Evolutionary conservation across 2,329 filamentous ascomycete genomes (phyloP).

Genomic region (Paraphoma chrysanthemicola): DNA sequence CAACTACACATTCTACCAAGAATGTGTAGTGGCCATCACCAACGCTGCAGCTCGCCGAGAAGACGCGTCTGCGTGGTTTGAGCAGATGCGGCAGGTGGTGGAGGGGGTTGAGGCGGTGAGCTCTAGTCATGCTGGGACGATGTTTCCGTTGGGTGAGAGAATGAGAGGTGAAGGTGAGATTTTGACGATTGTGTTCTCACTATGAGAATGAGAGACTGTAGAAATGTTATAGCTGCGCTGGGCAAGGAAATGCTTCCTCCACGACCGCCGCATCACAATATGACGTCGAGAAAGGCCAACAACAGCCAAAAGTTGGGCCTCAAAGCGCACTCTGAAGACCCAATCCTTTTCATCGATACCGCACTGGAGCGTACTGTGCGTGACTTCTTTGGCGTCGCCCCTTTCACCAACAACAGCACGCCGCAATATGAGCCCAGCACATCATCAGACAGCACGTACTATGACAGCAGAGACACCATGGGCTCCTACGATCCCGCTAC

Average conservation of each 20-base stretch:
- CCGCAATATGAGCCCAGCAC: not conserved
- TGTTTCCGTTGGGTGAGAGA: constrained; percentile 18
- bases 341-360: constrained; percentile 62
- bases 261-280: constrained; percentile 53
- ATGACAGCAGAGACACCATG: not conserved
- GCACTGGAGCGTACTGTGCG: constrained; percentile 9
- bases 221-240: not conserved
- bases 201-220: not conserved
- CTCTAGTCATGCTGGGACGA: constrained; percentile 17
- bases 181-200: constrained; percentile 88
- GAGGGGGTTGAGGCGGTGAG: not conserved
- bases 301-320: not conserved
- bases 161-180: constrained; percentile 76
- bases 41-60: constrained; percentile 4
- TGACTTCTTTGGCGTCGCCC: constrained; percentile 23
- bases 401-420: constrained; percentile 45
- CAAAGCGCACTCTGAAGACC: constrained; percentile 58
- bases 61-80: constrained; percentile 14
- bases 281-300: constrained; percentile 14
- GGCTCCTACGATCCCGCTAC: constrained; percentile 12
- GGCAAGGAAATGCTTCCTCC: not conserved
- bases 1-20: constrained; percentile 20
- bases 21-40: constrained; percentile 13
- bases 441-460: constrained; percentile 78
- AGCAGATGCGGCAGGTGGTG: constrained; percentile 18